Conservation (phyloP, 768 basidiomycete genomes). For the Steccherinum ochraceum region DNA sequence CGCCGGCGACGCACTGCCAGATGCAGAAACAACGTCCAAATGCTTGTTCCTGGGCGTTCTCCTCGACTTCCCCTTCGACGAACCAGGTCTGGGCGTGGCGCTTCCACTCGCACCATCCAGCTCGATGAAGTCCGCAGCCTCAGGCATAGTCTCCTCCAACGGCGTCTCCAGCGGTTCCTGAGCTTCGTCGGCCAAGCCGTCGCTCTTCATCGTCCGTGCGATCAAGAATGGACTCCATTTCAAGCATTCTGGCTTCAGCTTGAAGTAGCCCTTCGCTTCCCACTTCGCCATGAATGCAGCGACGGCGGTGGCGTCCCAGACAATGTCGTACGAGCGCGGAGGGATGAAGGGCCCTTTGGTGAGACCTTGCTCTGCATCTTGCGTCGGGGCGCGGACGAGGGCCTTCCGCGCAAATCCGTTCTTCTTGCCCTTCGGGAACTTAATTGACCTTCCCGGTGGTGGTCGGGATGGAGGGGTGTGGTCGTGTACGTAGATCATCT, state of each 20-base stretch:
- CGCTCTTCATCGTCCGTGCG: conserved; percentile 33
- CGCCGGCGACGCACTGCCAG: not conserved
- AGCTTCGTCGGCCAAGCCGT: conserved; percentile 2
- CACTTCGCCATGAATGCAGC: conserved; percentile 58
- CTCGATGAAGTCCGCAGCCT: conserved; percentile 3
- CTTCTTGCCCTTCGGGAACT: conserved; percentile 59
- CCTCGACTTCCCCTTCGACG: not conserved
- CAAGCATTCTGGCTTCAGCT: conserved; percentile 72
- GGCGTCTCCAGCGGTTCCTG: not conserved
- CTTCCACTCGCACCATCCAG: conserved; percentile 1
- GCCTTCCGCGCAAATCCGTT: conserved; percentile 61
- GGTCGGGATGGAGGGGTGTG: conserved; percentile 49
- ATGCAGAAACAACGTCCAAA: not conserved
- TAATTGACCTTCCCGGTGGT: conserved; percentile 75
- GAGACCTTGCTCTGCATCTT: conserved; percentile 35
- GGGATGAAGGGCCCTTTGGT: conserved; percentile 51
- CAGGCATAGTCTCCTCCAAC: not conserved
- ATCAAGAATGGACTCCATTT: conserved; percentile 94
- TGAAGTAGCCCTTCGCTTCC: conserved; percentile 74
- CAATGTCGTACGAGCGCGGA: conserved; percentile 67
- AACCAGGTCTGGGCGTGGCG: conserved; percentile 4
- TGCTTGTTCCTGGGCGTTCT: not conserved
- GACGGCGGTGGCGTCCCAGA: conserved; percentile 66
- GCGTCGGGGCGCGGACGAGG: conserved; percentile 46
- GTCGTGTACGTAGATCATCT: conserved; percentile 60